Percentiles rank a stretch among this genome's conserved stretches.
Conservation (phyloP, 768 basidiomycete genomes). For the Mycena rebaudengoi region DNA sequence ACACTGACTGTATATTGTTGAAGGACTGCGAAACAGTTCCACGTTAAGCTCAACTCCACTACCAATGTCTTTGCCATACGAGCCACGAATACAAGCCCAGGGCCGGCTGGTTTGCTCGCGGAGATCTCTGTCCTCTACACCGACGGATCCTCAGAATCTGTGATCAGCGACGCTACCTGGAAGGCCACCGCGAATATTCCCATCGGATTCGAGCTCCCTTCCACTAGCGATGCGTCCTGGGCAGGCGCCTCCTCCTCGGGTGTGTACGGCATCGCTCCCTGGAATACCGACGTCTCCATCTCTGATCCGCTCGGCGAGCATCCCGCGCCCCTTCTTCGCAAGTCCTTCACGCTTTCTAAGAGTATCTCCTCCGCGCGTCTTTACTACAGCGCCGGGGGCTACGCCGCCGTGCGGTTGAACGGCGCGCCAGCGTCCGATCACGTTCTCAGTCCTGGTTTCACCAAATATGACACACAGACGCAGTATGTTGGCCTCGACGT, state of each 20-base stretch:
- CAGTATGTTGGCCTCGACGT: conserved; percentile 40
- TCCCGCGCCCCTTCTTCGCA: conserved; percentile 38
- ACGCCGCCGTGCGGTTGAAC: conserved; percentile 38
- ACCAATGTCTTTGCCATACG: too few relatives aligned
- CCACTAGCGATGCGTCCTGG: conserved; percentile 34
- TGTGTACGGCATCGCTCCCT: conserved; percentile 38
- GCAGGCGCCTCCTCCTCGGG: conserved; percentile 21
- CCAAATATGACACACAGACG: conserved; percentile 37
- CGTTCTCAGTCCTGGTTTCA: conserved; percentile 40
- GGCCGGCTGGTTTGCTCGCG: conserved; percentile 39
- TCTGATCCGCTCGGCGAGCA: conserved; percentile 37
- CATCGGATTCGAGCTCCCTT: conserved; percentile 32
- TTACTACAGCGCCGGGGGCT: conserved; percentile 40
- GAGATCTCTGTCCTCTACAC: conserved; percentile 34
- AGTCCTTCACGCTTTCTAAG: conserved; percentile 28
- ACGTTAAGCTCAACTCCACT: conserved; percentile 6
- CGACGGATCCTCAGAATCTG: conserved; percentile 34
- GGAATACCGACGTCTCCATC: conserved; percentile 32
- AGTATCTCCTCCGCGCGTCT: conserved; percentile 35
- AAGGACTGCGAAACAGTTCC: conserved; percentile 39
- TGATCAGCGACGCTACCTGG: conserved; percentile 31
- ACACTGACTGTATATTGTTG: conserved; percentile 31
- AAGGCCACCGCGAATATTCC: conserved; percentile 32
- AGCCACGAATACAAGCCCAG: too few relatives aligned
- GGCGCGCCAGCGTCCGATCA: conserved; percentile 36